These are phyloP conservation scores for Avicennia marina DNA, from an alignment of 257 asterid species.

Conservation along the genomic window DNA sequence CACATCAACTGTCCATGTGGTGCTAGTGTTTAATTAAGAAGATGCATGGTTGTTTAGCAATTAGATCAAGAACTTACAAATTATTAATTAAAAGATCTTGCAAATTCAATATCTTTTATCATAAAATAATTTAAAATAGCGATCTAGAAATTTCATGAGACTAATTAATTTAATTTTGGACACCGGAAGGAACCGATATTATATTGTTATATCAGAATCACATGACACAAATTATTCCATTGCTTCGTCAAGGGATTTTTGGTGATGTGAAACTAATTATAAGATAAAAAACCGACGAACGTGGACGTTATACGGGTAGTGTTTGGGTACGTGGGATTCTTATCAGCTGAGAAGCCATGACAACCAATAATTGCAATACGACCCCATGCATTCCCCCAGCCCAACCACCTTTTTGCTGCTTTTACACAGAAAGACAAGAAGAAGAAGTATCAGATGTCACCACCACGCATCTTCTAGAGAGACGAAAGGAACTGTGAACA, in stretches of 20 bases:
- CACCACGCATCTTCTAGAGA: conserved; percentile 27
- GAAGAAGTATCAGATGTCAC: conserved; percentile 40
- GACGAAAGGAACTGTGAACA: background rate
- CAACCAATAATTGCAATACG: conserved; percentile 31
- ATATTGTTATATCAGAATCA: conserved; percentile 15
- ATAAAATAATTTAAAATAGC: no score
- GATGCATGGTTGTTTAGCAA: background rate
- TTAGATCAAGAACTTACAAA: background rate
- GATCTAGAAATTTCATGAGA: no score
- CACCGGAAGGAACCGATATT: no score
- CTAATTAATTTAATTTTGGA: no score
- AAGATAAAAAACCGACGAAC: no score
- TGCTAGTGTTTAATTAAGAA: no score
- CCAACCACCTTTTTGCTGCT: conserved; percentile 9
- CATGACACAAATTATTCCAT: conserved; percentile 9
- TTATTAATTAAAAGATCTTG: no score
- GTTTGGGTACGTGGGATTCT: conserved; percentile 24
- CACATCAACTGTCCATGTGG: no score
- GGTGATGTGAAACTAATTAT: conserved; percentile 2
- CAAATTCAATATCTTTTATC: no score
- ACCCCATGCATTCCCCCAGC: conserved; percentile 23
- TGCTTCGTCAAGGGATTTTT: background rate
- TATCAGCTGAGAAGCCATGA: conserved; percentile 22
- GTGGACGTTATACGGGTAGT: background rate
- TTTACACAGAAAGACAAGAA: no score